Conservation (phyloP, 2,329 filamentous ascomycete species). For the Neopestalotiopsis rosae region DNA sequence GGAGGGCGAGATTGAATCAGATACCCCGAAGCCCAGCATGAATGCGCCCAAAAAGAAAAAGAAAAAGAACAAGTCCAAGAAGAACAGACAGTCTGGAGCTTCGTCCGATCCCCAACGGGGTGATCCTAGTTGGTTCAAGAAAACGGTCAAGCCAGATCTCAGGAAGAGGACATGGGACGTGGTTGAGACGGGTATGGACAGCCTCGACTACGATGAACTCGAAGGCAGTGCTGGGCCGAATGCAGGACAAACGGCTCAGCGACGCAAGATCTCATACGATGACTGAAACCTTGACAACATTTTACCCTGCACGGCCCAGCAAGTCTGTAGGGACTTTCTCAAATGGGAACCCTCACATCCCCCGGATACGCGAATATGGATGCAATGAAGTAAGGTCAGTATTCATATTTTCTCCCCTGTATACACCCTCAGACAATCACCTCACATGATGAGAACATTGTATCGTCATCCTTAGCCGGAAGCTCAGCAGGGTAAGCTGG, state of each 20-base stretch:
- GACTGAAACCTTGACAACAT: constrained; percentile 36
- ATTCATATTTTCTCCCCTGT: constrained; percentile 9
- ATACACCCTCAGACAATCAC: background rate
- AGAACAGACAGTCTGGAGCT: constrained; percentile 29
- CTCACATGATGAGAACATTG: constrained; percentile 79
- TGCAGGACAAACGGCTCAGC: constrained; percentile 39
- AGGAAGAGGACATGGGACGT: constrained; percentile 72
- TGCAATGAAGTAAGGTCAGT: constrained; percentile 29
- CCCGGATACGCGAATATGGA: background rate
- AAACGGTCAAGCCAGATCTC: constrained; percentile 58
- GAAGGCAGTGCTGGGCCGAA: constrained; percentile 28
- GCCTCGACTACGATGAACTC: constrained; percentile 63
- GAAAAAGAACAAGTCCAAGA: constrained; percentile 46
- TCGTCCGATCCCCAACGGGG: constrained; percentile 3
- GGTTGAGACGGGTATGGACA: constrained; percentile 65
- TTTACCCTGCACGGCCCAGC: background rate
- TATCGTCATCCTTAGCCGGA: constrained; percentile 99
- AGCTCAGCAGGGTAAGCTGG: constrained; percentile 43
- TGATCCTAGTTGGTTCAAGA: constrained; percentile 22
- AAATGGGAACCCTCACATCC: background rate
- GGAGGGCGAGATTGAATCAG: constrained; percentile 39
- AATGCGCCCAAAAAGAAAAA: constrained; percentile 42
- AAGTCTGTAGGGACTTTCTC: background rate
- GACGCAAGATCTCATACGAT: constrained; percentile 54
- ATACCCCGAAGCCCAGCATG: constrained; percentile 31